These are phyloP conservation scores for Dactylellina cionopaga DNA, from an alignment of 2,329 filamentous ascomycete genomes.

Conservation along the genomic window DNA sequence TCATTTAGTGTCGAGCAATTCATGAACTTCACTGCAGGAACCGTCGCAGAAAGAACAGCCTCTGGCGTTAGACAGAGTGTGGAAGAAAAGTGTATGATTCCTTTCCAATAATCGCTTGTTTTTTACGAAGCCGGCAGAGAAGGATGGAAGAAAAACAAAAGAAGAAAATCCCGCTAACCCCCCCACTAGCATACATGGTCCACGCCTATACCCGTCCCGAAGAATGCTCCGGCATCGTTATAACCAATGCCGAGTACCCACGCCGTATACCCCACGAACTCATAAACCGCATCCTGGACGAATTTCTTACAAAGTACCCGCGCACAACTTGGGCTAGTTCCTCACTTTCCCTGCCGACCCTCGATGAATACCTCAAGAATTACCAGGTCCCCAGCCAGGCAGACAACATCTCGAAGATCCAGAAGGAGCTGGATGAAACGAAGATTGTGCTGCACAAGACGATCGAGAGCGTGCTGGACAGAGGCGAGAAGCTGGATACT, in stretches of 20 bases:
- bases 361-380: conserved; percentile 79
- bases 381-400: conserved; percentile 90
- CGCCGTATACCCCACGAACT: conserved; percentile 84
- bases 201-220: conserved; percentile 80
- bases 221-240: conserved; percentile 79
- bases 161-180: not conserved
- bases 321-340: conserved; percentile 71
- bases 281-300: conserved; percentile 72
- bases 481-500: conserved; percentile 96
- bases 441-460: conserved; percentile 98
- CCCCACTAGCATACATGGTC: conserved; percentile 72
- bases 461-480: conserved; percentile 85
- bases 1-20: conserved; percentile 70
- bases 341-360: conserved; percentile 70
- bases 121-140: too few species aligned
- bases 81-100: conserved; percentile 75
- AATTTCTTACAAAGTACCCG: conserved; percentile 67
- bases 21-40: conserved; percentile 86
- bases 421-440: conserved; percentile 95
- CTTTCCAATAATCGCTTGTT: not conserved
- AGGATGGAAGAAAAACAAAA: too few species aligned
- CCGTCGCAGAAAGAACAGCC: conserved; percentile 83
- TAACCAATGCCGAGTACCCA: conserved; percentile 79
- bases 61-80: conserved; percentile 86
- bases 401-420: conserved; percentile 93